phyloP scores from a whole-genome alignment of 1,284 basidiomycete species.

The Cryptococcus amylolentus region DNA sequence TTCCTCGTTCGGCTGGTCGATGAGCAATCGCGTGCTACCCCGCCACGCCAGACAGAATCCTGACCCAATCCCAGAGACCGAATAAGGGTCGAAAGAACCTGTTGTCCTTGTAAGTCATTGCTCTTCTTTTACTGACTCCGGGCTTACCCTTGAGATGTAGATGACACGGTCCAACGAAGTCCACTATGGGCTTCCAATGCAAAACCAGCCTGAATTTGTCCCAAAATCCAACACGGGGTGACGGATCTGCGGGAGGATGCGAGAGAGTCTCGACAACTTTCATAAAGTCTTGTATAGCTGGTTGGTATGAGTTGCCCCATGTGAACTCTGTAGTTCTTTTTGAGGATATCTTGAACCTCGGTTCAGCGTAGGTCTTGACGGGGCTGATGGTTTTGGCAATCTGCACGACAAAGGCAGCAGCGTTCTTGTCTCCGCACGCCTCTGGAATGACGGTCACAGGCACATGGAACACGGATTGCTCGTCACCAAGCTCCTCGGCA shows the following conservation, averaged over 20 bases:
- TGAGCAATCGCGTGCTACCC: constrained; percentile 67
- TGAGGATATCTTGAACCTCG: constrained; percentile 65
- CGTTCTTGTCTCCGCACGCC: constrained; percentile 57
- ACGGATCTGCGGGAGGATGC: constrained; percentile 77
- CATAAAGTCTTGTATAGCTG: constrained; percentile 83
- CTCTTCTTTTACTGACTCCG: neutral
- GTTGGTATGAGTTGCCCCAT: constrained; percentile 87
- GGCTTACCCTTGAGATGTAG: constrained; percentile 75
- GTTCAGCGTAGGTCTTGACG: constrained; percentile 84
- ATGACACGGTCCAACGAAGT: constrained; percentile 72
- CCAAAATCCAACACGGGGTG: constrained; percentile 88
- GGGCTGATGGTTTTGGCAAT: constrained; percentile 94
- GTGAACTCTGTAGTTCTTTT: constrained; percentile 69
- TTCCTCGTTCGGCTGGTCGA: constrained; percentile 72
- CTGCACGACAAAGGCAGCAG: constrained; percentile 60
- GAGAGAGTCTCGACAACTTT: constrained; percentile 78
- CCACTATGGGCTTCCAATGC: constrained; percentile 74
- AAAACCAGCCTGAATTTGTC: constrained; percentile 83
- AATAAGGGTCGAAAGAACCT: constrained; percentile 84
- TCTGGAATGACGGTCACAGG: constrained; percentile 61
- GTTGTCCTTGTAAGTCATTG: constrained; percentile 4
- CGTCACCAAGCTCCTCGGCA: constrained; percentile 80
- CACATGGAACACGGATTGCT: constrained; percentile 69
- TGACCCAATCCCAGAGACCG: constrained; percentile 68
- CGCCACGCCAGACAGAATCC: constrained; percentile 88